Base-by-base conservation (phyloP, 345 rosid species). In the Firmiana major region DNA sequence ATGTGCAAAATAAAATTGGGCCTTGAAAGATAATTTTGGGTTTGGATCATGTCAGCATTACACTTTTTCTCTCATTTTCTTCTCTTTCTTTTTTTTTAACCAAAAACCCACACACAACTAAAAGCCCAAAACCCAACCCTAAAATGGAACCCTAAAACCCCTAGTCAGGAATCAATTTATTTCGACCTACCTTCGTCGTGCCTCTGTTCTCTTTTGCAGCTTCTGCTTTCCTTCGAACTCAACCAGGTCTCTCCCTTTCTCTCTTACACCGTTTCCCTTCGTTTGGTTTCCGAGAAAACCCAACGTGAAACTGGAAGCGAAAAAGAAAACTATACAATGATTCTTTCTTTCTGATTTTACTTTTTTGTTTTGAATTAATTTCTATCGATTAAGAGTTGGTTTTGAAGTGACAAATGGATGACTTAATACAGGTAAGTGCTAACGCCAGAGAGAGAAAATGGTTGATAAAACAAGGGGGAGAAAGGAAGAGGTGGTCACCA, bases 401-500 rank as follows among this genome's bases (percentile, higher is more conserved):
- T 76, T 36, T 74, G 10, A 67, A 64, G 66, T 84, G 73, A 72
- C 74, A 3, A 2, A 42, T 11, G 71, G 72, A 54, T 54, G 74
- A 40, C 45, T 75, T 74, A 73, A 42, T 84, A 86, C 86, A 80
- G 86, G 83, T 80, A 59, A 43, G 58, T 63, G 58, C 22, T 75
- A 66, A 58, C 36, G 74, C 43, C 9, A 36, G 67, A 54, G 76
- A 7, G 74, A 73, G 49, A 81, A 81, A 83, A 86, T 84, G 90
- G 89, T 89, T 84, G 94, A 91, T 81, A 93, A 88, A 82, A 79
- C 92, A 0, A 87, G 83, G 46, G 94, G 91, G 28, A 83, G 94
- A 72, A 90, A 91, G 76, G 98, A 91, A 78, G 98, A 93, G 84
- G 91, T 93, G 55, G 94, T 93, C 0, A 90, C 93, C 55, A 83